Base-by-base conservation (phyloP, 192 early-diverging fungal species). In the Backusella liffmaniae region DNA sequence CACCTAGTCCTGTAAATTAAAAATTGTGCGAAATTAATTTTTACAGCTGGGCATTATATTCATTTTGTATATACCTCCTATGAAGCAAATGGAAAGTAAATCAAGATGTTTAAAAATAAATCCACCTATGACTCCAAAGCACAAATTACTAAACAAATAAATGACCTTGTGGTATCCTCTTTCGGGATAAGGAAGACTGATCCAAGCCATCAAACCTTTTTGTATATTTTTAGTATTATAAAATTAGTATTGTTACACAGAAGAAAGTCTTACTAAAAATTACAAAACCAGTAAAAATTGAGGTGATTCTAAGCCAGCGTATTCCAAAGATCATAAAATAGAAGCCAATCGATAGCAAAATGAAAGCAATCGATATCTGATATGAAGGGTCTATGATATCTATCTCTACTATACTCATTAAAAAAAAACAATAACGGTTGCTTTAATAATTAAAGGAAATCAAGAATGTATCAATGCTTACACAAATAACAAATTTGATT, bases 131-230 rank as follows among this genome's bases (percentile, higher is more conserved):
- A 62, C 26, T 29, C 56, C 56, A 29, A 23, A 56, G 23, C 6
- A 7, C 2, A n/a, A 9, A 56, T 21, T 9, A 18, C 8, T 56
- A 18, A 56, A 56, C 21, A 56, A 9, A 56, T 56, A 56, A 56
- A 56, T 56, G n/a, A 18, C 18, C 1, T 56, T 56, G 16, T 56
- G 53, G 53, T 26, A 56, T 2, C 56, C 8, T 3, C 10, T 12
- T 62, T 29, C 23, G 53, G 53, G 8, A n/a, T 56, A 26, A 56
- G 21, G 8, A 56, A 56, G 53, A 26, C 53, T 9, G 8, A 56
- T 21, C 53, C 53, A 56, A 56, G 53, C 53, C 53, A 56, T 56
- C 21, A 56, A 56, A 56, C n/a, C 53, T 56, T 56, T 56, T 56
- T 56, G 13, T 39, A 44, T 44, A 16, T 56, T 26, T 56, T 56